Conservation (phyloP, 495 filamentous ascomycete species). For the Xylaria bambusicola region DNA sequence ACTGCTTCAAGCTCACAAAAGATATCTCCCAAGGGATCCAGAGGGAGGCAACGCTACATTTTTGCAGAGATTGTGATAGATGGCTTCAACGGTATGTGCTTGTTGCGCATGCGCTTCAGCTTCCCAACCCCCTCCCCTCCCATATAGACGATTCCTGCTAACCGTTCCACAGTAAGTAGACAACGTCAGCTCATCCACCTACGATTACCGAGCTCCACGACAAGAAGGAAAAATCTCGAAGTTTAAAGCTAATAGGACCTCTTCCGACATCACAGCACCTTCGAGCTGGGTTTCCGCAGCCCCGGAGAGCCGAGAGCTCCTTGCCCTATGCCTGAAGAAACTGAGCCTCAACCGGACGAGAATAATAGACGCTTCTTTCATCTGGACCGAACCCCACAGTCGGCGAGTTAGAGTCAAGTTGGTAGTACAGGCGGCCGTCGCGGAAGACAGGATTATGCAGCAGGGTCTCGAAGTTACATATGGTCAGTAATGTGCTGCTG, state of each 20-base stretch:
- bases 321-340: slow-evolving; percentile 85
- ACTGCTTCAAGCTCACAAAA: slow-evolving; percentile 89
- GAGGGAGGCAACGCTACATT: slow-evolving; percentile 78
- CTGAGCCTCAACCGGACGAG: slow-evolving; percentile 83
- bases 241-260: not conserved
- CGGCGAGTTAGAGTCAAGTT: slow-evolving; percentile 88
- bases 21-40: slow-evolving; percentile 93
- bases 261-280: slow-evolving; percentile 49
- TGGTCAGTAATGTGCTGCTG: slow-evolving; percentile 14
- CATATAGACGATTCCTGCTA: not conserved
- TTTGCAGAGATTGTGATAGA: slow-evolving; percentile 88
- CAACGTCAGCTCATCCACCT: not conserved
- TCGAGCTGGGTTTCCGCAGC: slow-evolving; percentile 78
- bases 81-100: slow-evolving; percentile 68
- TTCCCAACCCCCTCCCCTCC: too few species aligned
- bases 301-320: slow-evolving; percentile 83
- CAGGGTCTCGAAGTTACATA: slow-evolving; percentile 95
- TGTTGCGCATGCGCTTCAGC: too few species aligned
- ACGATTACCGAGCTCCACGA: not conserved
- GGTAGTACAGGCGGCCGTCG: slow-evolving; percentile 73
- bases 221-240: not conserved
- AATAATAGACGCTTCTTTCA: slow-evolving; percentile 92
- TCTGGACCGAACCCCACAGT: slow-evolving; percentile 98
- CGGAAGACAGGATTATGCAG: slow-evolving; percentile 82
- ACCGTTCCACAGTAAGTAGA: slow-evolving; percentile 15